Conservation (phyloP, 495 filamentous ascomycete genomes). For the Umbilicaria muhlenbergii region DNA sequence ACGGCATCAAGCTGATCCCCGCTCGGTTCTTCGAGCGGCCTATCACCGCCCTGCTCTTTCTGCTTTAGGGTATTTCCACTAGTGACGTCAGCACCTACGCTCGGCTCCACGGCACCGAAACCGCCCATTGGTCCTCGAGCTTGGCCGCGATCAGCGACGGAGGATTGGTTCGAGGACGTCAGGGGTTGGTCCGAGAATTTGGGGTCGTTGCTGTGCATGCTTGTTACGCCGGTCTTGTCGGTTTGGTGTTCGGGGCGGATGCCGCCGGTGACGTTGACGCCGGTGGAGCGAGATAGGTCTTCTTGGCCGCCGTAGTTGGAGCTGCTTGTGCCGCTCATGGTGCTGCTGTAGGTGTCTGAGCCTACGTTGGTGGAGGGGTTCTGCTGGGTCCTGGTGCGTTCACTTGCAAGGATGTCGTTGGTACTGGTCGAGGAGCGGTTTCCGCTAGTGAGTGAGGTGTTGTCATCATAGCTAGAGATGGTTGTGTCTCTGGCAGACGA, state of each 20-base stretch:
- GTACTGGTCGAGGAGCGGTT: no score
- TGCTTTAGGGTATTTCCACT: slow-evolving; percentile 7
- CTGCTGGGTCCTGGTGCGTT: no score
- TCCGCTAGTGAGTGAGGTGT: no score
- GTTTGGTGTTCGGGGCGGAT: slow-evolving; percentile 10
- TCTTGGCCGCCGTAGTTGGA: no score
- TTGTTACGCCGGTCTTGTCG: slow-evolving; percentile 13
- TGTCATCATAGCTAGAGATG: no score
- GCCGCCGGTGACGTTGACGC: neutral
- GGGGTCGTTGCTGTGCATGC: slow-evolving; percentile 2
- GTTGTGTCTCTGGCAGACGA: no score
- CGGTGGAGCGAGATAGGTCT: no score
- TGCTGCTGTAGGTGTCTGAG: no score
- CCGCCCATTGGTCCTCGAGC: neutral
- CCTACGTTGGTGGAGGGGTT: no score
- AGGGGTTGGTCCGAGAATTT: slow-evolving; percentile 6
- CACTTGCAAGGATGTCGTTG: no score
- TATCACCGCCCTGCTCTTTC: slow-evolving; percentile 24
- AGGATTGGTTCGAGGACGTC: slow-evolving; percentile 6
- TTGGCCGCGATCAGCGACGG: neutral
- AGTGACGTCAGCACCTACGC: slow-evolving; percentile 6
- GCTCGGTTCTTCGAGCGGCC: slow-evolving; percentile 15
- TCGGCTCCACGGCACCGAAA: neutral
- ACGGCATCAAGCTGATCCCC: slow-evolving; percentile 7
- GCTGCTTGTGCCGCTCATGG: no score